Evolutionary conservation across 225 moss, liverwort and hornwort genomes (phyloP), one percentile per base, ranked within the genome.

Genomic region (Polytrichum formosum): DNA sequence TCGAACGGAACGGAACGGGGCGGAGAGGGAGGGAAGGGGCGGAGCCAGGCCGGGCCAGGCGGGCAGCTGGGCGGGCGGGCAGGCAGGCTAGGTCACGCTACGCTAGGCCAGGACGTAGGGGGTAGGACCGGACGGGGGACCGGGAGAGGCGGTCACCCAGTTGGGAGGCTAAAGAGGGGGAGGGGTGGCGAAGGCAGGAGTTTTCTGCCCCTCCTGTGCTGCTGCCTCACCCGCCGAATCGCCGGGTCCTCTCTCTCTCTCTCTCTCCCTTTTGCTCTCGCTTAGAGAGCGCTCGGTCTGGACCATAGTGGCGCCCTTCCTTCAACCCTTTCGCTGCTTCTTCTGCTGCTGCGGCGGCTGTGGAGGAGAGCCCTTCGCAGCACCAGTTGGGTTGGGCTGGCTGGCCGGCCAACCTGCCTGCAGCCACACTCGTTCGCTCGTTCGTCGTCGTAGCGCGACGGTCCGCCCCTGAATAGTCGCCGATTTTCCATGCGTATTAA

Each of bases 201-300:
- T 7, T 63, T 28, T 33, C 9, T 28, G 30, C 72, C 77, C 67
- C 54, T 35, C 22, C 63, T 62, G 72, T 67, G 19, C 67, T 7
- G 70, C 71, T 67, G 67, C 23, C 46, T 56, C 28, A 29, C 16
- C 30, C 30, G 7, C 53, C 2, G 5, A 10, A 10, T 54, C 66
- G 6, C 64, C 46, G 27, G 64, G 67, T 54, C n/a, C n/a, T n/a
- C n/a, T 6, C 23, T 10, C 53, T 18, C 4, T 22, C 35, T 5
- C 35, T 18, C 21, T 2, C 28, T 28, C 28, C 4, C 28, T 5
- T 5, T 29, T 1, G 35, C 35, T 35, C 9, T 8, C 0, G 35
- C 35, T 35, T 8, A 35, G 22, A 22, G 20, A 56, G 58, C 58
- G 22, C 20, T 20, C 58, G 22, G 58, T 22, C 58, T 6, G 33